These are phyloP conservation scores for Phytophthora pistaciae DNA, from an alignment of 352 stramenopile genomes.

Conservation along the genomic window DNA sequence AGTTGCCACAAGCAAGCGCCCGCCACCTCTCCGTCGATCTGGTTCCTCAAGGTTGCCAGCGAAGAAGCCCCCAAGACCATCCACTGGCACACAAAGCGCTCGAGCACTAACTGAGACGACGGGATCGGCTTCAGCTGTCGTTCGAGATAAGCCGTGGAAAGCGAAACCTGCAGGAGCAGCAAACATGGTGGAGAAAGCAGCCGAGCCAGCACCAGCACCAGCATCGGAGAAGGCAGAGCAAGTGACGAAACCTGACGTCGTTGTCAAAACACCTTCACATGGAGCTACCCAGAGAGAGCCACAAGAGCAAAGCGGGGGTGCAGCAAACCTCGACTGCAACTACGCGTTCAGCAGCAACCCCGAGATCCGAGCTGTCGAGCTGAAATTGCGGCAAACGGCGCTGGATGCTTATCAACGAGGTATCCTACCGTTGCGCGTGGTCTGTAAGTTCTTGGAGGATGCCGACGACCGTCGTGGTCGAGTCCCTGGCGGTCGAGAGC, in stretches of 20 bases:
- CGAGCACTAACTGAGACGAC: slow-evolving; percentile 8
- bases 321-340: slow-evolving; percentile 61
- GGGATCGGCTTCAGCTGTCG: neutral
- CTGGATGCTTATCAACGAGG: slow-evolving; percentile 77
- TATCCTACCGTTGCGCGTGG: slow-evolving; percentile 69
- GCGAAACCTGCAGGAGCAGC: slow-evolving; percentile 1
- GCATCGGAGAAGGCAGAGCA: neutral
- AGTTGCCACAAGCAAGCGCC: slow-evolving; percentile 14
- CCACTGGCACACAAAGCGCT: slow-evolving; percentile 26
- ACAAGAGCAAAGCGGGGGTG: neutral
- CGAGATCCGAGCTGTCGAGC: slow-evolving; percentile 82
- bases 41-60: slow-evolving; percentile 9
- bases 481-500: slow-evolving; percentile 17
- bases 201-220: neutral
- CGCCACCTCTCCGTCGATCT: slow-evolving; percentile 22
- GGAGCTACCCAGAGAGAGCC: neutral
- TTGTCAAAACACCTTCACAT: neutral
- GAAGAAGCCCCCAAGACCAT: slow-evolving; percentile 19
- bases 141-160: slow-evolving; percentile 18
- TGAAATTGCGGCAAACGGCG: slow-evolving; percentile 84
- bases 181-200: neutral
- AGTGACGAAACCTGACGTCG: neutral
- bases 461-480: slow-evolving; percentile 29
- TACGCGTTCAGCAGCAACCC: slow-evolving; percentile 88
- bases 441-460: slow-evolving; percentile 79